These are phyloP conservation scores for Letharia lupina DNA, from an alignment of 495 filamentous ascomycete species.

Conservation along the genomic window DNA sequence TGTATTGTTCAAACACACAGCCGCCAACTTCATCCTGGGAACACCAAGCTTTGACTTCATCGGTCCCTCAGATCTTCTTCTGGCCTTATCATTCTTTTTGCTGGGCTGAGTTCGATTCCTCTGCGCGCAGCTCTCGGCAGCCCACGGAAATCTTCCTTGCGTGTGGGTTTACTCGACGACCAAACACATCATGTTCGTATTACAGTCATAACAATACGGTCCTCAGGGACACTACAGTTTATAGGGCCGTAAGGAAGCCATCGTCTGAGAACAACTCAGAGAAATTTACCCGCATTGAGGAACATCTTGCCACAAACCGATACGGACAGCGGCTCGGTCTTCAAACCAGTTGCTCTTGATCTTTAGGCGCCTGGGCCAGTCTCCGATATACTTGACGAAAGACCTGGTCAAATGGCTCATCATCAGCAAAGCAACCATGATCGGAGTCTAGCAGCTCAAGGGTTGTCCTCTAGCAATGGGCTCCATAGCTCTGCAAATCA, in stretches of 20 bases:
- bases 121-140: not conserved
- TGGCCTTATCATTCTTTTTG: not conserved
- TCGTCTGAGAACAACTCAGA: not conserved
- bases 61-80: not conserved
- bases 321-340: not conserved
- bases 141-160: conserved; percentile 5
- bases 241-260: not conserved
- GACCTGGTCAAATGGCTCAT: conserved; percentile 12
- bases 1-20: conserved; percentile 2
- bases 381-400: not conserved
- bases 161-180: conserved; percentile 19
- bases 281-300: not conserved
- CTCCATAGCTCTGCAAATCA: conserved; percentile 4
- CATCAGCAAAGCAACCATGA: conserved; percentile 14
- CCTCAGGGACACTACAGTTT: conserved; percentile 28
- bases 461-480: conserved; percentile 4
- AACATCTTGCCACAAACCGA: not conserved
- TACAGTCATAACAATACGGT: conserved; percentile 29
- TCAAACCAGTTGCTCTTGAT: not conserved
- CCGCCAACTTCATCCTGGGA: conserved; percentile 7
- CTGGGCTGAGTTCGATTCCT: conserved; percentile 8
- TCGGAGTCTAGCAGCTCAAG: conserved; percentile 6
- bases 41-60: conserved; percentile 10
- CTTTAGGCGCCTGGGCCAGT: not conserved
- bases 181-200: conserved; percentile 25